Percentiles rank a stretch among this genome's conserved stretches.
Evolutionary conservation across 2,329 filamentous ascomycete genomes (phyloP).

Genomic region (Ceratocystis variospora): DNA sequence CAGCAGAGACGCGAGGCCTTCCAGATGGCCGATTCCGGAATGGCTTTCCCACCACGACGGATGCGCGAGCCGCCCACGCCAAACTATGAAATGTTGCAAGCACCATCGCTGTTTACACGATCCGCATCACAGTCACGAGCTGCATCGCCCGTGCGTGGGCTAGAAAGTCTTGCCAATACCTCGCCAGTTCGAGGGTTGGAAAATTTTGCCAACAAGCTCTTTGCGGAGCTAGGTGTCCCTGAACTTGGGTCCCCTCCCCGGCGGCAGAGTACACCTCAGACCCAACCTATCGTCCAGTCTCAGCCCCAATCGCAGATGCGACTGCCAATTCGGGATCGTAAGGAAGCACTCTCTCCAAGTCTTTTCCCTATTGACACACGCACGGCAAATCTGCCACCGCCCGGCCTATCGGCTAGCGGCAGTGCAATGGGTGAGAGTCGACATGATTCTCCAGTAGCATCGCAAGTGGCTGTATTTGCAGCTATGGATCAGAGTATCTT

Average conservation of each 20-base stretch:
- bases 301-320: not conserved
- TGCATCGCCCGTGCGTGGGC: constrained; percentile 39
- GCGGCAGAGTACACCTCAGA: constrained; percentile 30
- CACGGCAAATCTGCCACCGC: constrained; percentile 6
- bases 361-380: constrained; percentile 13
- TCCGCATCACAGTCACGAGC: constrained; percentile 32
- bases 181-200: constrained; percentile 32
- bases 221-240: constrained; percentile 45
- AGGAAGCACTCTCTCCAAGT: constrained; percentile 27
- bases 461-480: constrained; percentile 47
- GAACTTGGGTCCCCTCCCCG: constrained; percentile 22
- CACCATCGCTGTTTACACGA: constrained; percentile 24
- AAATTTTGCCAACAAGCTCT: constrained; percentile 47
- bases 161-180: constrained; percentile 19
- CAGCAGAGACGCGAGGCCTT: constrained; percentile 52
- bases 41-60: constrained; percentile 26
- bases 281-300: constrained; percentile 24
- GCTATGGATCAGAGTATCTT: constrained; percentile 51
- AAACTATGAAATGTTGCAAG: constrained; percentile 19
- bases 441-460: constrained; percentile 26
- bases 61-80: constrained; percentile 19
- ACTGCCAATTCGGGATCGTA: constrained; percentile 30
- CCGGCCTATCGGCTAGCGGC: not conserved
- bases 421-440: constrained; percentile 14
- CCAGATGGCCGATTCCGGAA: constrained; percentile 42